Conservation (phyloP, 2,329 filamentous ascomycete genomes). For the Arthroderma sp. region DNA sequence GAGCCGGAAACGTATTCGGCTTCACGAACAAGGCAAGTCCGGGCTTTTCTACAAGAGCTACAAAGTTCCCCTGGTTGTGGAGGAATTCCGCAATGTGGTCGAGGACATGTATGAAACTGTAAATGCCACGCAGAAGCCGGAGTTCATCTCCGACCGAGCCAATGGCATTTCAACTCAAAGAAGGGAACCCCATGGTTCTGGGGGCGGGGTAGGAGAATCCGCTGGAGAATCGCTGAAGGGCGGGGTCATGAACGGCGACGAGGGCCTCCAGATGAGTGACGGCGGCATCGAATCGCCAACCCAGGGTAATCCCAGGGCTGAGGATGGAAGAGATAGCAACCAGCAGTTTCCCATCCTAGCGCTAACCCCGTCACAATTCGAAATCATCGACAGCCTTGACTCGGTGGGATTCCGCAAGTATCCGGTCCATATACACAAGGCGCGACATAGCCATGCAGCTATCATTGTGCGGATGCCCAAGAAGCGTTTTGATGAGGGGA, state of each 20-base stretch:
- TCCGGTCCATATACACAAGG: constrained; percentile 44
- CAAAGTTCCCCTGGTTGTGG: constrained; percentile 60
- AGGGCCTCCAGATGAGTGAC: too few relatives aligned
- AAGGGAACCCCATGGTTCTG: not conserved
- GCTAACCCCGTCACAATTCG: constrained; percentile 65
- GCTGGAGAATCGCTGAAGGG: not conserved
- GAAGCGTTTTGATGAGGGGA: constrained; percentile 62
- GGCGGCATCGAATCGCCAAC: too few relatives aligned
- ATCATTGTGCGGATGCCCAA: constrained; percentile 65
- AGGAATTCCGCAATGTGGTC: constrained; percentile 60
- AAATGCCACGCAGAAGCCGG: constrained; percentile 54
- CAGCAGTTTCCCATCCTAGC: constrained; percentile 47
- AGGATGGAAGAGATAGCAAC: not conserved
- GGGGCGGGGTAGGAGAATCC: not conserved
- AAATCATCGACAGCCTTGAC: constrained; percentile 69
- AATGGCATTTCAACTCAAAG: constrained; percentile 33
- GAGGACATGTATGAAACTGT: constrained; percentile 66
- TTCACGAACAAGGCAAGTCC: constrained; percentile 59
- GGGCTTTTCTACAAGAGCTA: constrained; percentile 59
- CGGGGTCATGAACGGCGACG: not conserved
- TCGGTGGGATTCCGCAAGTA: constrained; percentile 46
- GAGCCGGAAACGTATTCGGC: constrained; percentile 59
- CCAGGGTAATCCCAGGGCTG: not conserved
- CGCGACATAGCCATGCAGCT: constrained; percentile 73
- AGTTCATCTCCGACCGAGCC: constrained; percentile 51